Conservation (phyloP, 2,329 filamentous ascomycete species). For the Fusarium devonianum region DNA sequence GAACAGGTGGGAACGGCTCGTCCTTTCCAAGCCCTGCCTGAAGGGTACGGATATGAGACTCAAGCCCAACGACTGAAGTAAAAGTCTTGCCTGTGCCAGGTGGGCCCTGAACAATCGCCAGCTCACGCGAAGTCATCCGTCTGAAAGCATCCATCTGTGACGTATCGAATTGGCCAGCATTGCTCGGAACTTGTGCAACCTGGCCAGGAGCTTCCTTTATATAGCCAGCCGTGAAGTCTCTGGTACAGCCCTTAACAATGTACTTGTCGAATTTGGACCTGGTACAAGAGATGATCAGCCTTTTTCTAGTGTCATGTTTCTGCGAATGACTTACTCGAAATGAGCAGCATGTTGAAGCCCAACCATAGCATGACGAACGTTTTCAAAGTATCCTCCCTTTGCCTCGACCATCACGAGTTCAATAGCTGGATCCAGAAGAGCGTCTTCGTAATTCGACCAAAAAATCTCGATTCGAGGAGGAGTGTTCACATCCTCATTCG, state of each 20-base stretch:
- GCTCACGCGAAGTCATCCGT: slow-evolving; percentile 72
- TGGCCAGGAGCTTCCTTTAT: slow-evolving; percentile 26
- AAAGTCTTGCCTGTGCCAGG: slow-evolving; percentile 81
- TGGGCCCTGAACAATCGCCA: slow-evolving; percentile 85
- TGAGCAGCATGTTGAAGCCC: slow-evolving; percentile 69
- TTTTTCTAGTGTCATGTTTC: not conserved
- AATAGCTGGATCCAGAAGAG: slow-evolving; percentile 70
- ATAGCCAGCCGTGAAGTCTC: slow-evolving; percentile 43
- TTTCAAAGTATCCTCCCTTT: slow-evolving; percentile 77
- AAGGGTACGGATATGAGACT: slow-evolving; percentile 58
- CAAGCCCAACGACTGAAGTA: slow-evolving; percentile 75
- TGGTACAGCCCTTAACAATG: slow-evolving; percentile 57
- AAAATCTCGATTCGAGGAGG: slow-evolving; percentile 79
- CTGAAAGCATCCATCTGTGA: slow-evolving; percentile 75
- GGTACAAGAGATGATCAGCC: not conserved
- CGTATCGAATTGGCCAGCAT: slow-evolving; percentile 61
- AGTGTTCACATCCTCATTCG: slow-evolving; percentile 30
- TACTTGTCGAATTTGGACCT: slow-evolving; percentile 70
- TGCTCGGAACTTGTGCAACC: not conserved
- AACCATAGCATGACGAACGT: slow-evolving; percentile 73
- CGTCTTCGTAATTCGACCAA: slow-evolving; percentile 67
- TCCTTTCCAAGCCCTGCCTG: slow-evolving; percentile 54
- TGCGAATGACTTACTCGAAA: slow-evolving; percentile 58
- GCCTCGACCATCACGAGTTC: slow-evolving; percentile 84
- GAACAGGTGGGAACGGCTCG: slow-evolving; percentile 59